Evolutionary conservation across 305 asterid species (phyloP), one percentile per base, ranked within the genome.

Genomic region (Rubia tinctorum): DNA sequence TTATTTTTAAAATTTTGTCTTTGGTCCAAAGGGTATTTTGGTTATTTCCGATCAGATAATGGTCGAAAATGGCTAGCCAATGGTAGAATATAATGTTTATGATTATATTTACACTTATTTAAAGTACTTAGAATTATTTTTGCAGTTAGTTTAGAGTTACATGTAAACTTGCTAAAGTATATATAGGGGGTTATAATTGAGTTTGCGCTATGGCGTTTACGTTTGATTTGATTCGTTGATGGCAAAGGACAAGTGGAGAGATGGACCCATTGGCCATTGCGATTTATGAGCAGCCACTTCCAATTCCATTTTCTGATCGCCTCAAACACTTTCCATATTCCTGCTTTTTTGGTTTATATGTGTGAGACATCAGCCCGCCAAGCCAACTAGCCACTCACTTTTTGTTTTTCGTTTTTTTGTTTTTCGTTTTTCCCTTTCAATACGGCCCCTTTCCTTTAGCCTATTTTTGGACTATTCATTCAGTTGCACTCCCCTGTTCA

Each of bases 201-300:
- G n/a, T n/a, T 44, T 44, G 8, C 49, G 8, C 5, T 44, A 5
- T 44, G 13, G 49, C 1, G 23, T 56, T 58, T 58, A 11, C 6
- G 12, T 58, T 58, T 58, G 64, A 20, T 23, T 68, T 27, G 60
- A 0, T 15, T 2, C 34, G 34, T 17, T 20, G 40, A 71, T 55
- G 40, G 9, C 22, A n/a, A 58, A n/a, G 2, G 64, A 34, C 51
- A 51, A 51, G 66, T 62, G 40, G 40, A 20, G 3, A 45, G 45
- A 30, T 6, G n/a, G 61, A 25, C 27, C 63, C 30, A 25, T 7
- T 68, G 20, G 61, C 61, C 43, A 25, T 62, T 62, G 67, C 42
- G 0, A 25, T 30, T 62, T 62, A 40, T 37, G 67, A 62, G 67
- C 67, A 62, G 67, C 67, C 67, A 62, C 20, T 47, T 47, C 51